These are phyloP conservation scores for Middelhovenomyces tepae DNA, from an alignment of 805 yeast genomes.

Conservation along the genomic window DNA sequence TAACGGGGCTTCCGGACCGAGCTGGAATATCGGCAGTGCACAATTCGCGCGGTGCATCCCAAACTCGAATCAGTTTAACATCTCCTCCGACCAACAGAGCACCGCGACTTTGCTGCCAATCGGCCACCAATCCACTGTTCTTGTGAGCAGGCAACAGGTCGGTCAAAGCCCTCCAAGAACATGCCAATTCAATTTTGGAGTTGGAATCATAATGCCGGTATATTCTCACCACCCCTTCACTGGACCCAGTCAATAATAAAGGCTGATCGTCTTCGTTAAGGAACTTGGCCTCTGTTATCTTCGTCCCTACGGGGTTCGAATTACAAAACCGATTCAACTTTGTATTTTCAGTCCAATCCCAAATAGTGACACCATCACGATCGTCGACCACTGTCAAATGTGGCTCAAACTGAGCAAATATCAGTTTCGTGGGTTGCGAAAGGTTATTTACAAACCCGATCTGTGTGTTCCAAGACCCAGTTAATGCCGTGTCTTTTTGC, in stretches of 20 bases:
- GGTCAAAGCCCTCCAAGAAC: slow-evolving; percentile 90
- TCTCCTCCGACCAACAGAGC: slow-evolving; percentile 89
- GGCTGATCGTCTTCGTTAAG: slow-evolving; percentile 91
- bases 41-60: slow-evolving; percentile 95
- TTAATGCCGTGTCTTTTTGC: slow-evolving; percentile 72
- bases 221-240: slow-evolving; percentile 88
- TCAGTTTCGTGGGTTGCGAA: slow-evolving; percentile 69
- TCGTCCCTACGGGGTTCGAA: slow-evolving; percentile 79
- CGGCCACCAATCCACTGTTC: slow-evolving; percentile 62
- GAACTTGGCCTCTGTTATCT: slow-evolving; percentile 76
- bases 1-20: slow-evolving; percentile 78
- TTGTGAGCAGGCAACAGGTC: slow-evolving; percentile 74
- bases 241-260: slow-evolving; percentile 74
- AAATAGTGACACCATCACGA: slow-evolving; percentile 70
- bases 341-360: slow-evolving; percentile 73
- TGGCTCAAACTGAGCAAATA: slow-evolving; percentile 86
- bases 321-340: slow-evolving; percentile 64
- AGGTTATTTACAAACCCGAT: slow-evolving; percentile 54
- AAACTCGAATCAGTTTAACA: slow-evolving; percentile 77
- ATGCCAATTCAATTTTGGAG: slow-evolving; percentile 50
- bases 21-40: slow-evolving; percentile 86
- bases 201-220: slow-evolving; percentile 64
- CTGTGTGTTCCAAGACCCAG: slow-evolving; percentile 77
- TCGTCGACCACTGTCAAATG: slow-evolving; percentile 74
- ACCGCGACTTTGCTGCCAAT: slow-evolving; percentile 97